Evolutionary conservation across 257 asterid genomes (phyloP).

Genomic region (Gardenia jasminoides): DNA sequence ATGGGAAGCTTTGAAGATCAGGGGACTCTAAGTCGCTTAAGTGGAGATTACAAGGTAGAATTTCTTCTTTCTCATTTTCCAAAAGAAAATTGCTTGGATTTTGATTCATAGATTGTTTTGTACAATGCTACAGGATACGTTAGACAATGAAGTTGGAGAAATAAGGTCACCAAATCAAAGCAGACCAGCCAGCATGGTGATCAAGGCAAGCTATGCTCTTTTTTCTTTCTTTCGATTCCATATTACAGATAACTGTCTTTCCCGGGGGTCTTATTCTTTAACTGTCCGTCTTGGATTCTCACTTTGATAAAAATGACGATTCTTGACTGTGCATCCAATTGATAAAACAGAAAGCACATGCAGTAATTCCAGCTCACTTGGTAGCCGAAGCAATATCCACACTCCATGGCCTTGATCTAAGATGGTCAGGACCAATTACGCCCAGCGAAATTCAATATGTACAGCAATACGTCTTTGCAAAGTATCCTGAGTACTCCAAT

Average conservation of each 20-base stretch:
- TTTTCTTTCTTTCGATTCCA: not conserved
- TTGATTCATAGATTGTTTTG: not conserved
- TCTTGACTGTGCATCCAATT: not conserved
- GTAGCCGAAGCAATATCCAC: conserved; percentile 88
- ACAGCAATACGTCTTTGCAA: conserved; percentile 69
- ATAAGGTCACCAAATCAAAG: conserved; percentile 51
- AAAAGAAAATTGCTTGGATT: not conserved
- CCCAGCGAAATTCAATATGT: conserved; percentile 75
- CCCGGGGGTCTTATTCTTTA: not conserved
- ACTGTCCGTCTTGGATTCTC: not conserved
- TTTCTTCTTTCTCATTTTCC: not conserved
- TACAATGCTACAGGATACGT: conserved; percentile 23
- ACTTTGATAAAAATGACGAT: not conserved
- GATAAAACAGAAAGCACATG: conserved; percentile 55
- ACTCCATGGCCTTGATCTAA: conserved; percentile 66
- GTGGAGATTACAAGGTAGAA: conserved; percentile 45
- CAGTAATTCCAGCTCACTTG: conserved; percentile 71
- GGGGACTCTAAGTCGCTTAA: conserved; percentile 17
- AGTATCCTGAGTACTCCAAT: conserved; percentile 70
- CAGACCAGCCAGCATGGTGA: conserved; percentile 77
- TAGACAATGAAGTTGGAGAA: conserved; percentile 52
- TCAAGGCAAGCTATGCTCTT: conserved; percentile 49
- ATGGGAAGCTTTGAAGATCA: conserved; percentile 48
- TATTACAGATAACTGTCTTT: not conserved
- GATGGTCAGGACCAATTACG: conserved; percentile 94